Conservation (phyloP, 768 basidiomycete genomes). For the Epithele typhae region DNA sequence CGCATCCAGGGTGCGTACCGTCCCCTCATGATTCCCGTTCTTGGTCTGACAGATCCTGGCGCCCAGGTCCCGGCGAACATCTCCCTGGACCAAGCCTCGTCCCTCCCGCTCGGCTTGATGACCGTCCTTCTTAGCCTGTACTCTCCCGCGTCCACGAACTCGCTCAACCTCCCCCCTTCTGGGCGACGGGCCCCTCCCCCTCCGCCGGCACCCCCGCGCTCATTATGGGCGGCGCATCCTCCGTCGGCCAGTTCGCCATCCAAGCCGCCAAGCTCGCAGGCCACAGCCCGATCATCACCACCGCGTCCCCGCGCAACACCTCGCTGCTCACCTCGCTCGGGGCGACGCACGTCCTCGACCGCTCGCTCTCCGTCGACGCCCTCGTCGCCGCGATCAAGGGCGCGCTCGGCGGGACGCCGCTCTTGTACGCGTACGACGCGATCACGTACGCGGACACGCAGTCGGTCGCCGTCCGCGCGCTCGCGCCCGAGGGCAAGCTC, state of each 20-base stretch:
- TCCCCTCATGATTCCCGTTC: neutral
- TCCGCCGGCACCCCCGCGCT: constrained; percentile 18
- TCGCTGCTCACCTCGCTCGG: constrained; percentile 16
- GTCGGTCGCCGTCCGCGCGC: no score
- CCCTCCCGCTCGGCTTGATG: constrained; percentile 26
- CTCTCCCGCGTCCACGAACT: constrained; percentile 4
- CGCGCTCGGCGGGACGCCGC: constrained; percentile 16
- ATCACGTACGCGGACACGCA: constrained; percentile 22
- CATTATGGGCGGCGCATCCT: constrained; percentile 25
- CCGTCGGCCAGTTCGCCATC: constrained; percentile 27
- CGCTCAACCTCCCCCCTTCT: neutral
- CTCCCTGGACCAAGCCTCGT: constrained; percentile 27
- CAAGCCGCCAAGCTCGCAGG: constrained; percentile 24
- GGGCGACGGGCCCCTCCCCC: no score
- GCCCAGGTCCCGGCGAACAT: constrained; percentile 25
- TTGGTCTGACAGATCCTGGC: neutral
- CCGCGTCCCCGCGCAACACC: constrained; percentile 22
- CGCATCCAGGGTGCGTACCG: constrained; percentile 17
- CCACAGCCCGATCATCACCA: constrained; percentile 26
- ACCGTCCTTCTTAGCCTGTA: constrained; percentile 28
- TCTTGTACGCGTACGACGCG: constrained; percentile 22
- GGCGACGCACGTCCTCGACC: constrained; percentile 25
- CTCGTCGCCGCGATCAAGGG: constrained; percentile 10
- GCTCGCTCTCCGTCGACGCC: constrained; percentile 8
- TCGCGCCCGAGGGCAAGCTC: no score